A percentile compares a stretch with the other conserved stretches of the same genome.
These are phyloP conservation scores for Globisporangium middletonii DNA, from an alignment of 352 stramenopile genomes.

Conservation along the genomic window DNA sequence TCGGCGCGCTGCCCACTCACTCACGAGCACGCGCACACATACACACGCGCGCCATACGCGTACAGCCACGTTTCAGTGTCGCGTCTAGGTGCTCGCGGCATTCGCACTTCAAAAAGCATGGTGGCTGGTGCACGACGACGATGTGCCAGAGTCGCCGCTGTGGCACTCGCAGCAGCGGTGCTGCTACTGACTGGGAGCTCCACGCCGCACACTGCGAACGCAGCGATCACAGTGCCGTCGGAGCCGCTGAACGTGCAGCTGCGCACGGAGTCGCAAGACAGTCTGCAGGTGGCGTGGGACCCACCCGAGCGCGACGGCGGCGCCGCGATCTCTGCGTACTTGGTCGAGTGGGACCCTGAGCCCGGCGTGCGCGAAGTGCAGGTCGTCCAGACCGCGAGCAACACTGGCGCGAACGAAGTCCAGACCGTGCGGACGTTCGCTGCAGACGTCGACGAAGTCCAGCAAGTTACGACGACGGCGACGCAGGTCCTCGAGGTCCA, in stretches of 20 bases:
- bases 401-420: constrained; percentile 91
- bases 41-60: too few relatives aligned
- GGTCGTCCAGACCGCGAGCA: constrained; percentile 63
- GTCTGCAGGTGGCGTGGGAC: constrained; percentile 62
- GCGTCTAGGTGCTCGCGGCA: too few relatives aligned
- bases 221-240: constrained; percentile 21
- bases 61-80: too few relatives aligned
- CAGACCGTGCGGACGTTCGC: constrained; percentile 89
- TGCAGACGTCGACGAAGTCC: constrained; percentile 83
- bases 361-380: constrained; percentile 88
- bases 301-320: constrained; percentile 71
- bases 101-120: too few relatives aligned
- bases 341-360: constrained; percentile 92
- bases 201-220: not conserved
- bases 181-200: too few relatives aligned
- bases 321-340: constrained; percentile 62
- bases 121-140: too few relatives aligned
- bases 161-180: too few relatives aligned
- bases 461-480: constrained; percentile 79
- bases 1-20: too few relatives aligned
- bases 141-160: too few relatives aligned
- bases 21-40: too few relatives aligned
- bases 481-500: constrained; percentile 56
- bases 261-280: constrained; percentile 64
- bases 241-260: constrained; percentile 60